Conservation (phyloP, 1,284 basidiomycete species). For the Stygiomarasmius scandens region DNA sequence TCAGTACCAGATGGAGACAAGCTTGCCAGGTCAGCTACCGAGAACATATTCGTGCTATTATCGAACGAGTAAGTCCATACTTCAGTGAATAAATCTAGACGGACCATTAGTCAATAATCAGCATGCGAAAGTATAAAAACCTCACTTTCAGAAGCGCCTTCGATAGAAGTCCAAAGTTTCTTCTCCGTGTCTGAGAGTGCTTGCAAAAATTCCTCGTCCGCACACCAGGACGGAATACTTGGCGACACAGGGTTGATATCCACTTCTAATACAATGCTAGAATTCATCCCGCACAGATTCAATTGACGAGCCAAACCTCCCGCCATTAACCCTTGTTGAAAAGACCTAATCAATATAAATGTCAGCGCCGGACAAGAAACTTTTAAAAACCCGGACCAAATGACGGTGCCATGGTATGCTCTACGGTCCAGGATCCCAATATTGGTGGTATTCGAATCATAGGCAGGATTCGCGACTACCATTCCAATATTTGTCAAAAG, state of each 20-base stretch:
- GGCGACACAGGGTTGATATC: slow-evolving; percentile 23
- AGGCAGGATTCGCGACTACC: slow-evolving; percentile 31
- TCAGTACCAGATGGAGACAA: slow-evolving; percentile 26
- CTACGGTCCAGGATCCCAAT: slow-evolving; percentile 26
- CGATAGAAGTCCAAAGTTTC: slow-evolving; percentile 25
- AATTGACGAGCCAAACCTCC: slow-evolving; percentile 28
- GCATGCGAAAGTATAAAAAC: neutral
- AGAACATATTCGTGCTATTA: slow-evolving; percentile 23
- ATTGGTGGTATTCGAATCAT: slow-evolving; percentile 28
- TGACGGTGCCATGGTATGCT: slow-evolving; percentile 29
- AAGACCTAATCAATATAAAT: slow-evolving; percentile 20
- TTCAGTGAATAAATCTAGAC: slow-evolving; percentile 26
- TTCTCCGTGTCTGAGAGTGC: slow-evolving; percentile 23
- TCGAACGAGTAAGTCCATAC: slow-evolving; percentile 29
- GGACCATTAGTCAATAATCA: neutral
- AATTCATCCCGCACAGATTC: slow-evolving; percentile 21
- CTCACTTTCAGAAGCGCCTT: slow-evolving; percentile 25
- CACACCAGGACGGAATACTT: slow-evolving; percentile 24
- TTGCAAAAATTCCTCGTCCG: slow-evolving; percentile 21
- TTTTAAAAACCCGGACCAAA: slow-evolving; percentile 17
- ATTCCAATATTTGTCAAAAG: slow-evolving; percentile 30
- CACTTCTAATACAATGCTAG: slow-evolving; percentile 13
- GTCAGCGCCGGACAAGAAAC: neutral
- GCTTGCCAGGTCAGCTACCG: slow-evolving; percentile 26
- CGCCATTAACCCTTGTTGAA: slow-evolving; percentile 31